These are phyloP conservation scores for Kluyveromyces sp. DNA, from an alignment of 1,139 yeast species.

Conservation along the genomic window DNA sequence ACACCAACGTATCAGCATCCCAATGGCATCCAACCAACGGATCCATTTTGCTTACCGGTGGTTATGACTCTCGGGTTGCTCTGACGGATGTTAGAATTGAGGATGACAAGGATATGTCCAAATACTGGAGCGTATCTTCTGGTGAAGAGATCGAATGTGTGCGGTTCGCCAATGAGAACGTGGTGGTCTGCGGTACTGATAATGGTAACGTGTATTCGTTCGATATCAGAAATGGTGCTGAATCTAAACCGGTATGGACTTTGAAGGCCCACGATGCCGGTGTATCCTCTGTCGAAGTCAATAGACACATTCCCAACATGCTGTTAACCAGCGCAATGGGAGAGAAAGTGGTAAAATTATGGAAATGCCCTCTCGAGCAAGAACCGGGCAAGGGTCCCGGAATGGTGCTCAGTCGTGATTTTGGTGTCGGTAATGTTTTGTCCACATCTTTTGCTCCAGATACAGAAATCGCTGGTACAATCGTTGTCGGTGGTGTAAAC, in stretches of 20 bases:
- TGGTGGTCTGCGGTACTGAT: constrained; percentile 87
- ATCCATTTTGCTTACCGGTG: constrained; percentile 83
- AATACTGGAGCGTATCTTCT: constrained; percentile 52
- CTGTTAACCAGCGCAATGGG: constrained; percentile 87
- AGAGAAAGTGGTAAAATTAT: constrained; percentile 76
- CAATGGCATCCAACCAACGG: constrained; percentile 77
- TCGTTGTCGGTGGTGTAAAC: constrained; percentile 82
- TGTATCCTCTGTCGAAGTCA: constrained; percentile 72
- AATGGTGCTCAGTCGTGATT: constrained; percentile 85
- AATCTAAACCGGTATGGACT: constrained; percentile 78
- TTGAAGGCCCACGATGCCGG: constrained; percentile 96
- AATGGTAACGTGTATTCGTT: constrained; percentile 84
- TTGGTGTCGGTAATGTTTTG: constrained; percentile 91
- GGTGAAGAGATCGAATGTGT: constrained; percentile 83
- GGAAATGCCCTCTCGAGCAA: constrained; percentile 57
- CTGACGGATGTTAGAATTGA: constrained; percentile 78
- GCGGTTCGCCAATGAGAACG: constrained; percentile 62
- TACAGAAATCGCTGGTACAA: constrained; percentile 74
- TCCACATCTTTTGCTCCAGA: constrained; percentile 82
- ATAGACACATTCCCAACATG: constrained; percentile 62
- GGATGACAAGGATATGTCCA: constrained; percentile 53
- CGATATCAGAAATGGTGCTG: constrained; percentile 59
- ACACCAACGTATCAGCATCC: constrained; percentile 76
- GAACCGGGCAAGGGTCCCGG: constrained; percentile 54
- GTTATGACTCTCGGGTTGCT: constrained; percentile 79